Evolutionary conservation across 148 eudicot species (phyloP).

Genomic region (Cornus controversa): DNA sequence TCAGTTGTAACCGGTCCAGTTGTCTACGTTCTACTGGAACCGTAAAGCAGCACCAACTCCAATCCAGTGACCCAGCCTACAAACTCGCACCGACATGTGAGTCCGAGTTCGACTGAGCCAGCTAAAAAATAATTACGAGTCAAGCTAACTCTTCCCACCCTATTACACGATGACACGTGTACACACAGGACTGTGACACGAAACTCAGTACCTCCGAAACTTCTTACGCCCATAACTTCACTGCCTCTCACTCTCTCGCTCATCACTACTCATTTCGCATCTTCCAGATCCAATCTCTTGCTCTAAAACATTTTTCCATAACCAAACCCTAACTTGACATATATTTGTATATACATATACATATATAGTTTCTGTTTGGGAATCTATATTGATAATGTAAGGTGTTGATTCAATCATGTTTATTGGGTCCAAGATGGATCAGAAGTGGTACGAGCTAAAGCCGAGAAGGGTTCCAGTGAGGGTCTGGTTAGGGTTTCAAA

Average conservation of each 20-base stretch:
- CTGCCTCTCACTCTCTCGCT: neutral
- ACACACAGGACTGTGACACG: neutral
- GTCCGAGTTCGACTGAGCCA: neutral
- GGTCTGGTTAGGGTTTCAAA: constrained; percentile 86
- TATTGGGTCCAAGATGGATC: constrained; percentile 16
- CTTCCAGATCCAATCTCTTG: neutral
- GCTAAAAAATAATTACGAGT: neutral
- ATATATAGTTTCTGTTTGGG: neutral
- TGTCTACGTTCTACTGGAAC: neutral
- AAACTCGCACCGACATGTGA: neutral
- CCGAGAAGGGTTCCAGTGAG: constrained; percentile 52
- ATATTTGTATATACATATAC: neutral
- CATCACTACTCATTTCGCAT: neutral
- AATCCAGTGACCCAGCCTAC: neutral
- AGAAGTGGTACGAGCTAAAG: constrained; percentile 42
- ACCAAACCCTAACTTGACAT: constrained; percentile 3
- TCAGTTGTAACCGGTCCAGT: neutral
- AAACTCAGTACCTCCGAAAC: neutral
- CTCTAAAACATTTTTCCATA: no score
- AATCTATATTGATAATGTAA: constrained; percentile 10
- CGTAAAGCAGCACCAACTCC: neutral
- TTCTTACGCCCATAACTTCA: neutral
- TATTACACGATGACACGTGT: neutral
- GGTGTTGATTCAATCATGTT: neutral
- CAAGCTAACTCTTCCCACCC: neutral